Percentiles rank a stretch among this genome's conserved stretches.
Conservation (phyloP, 2,329 filamentous ascomycete species). For the Hypocrella siamensis region DNA sequence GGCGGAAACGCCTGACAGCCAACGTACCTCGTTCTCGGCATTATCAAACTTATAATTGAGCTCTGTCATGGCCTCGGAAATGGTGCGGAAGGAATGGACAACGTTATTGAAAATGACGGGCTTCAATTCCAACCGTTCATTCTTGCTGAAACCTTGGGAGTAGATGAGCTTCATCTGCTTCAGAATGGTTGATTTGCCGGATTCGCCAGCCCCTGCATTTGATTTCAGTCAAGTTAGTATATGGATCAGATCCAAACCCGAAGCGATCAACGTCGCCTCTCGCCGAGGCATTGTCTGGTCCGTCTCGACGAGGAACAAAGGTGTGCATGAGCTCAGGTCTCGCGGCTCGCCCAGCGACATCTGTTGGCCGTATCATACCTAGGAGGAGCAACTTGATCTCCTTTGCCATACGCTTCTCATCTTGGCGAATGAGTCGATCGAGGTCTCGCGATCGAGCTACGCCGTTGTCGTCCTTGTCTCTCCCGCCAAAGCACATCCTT, state of each 20-base stretch:
- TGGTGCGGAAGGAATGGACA: conserved; percentile 78
- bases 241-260: not conserved
- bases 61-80: conserved; percentile 82
- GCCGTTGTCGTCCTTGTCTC: conserved; percentile 29
- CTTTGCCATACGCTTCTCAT: conserved; percentile 72
- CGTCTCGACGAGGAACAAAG: too few relatives aligned
- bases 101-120: conserved; percentile 94
- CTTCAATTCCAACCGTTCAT: conserved; percentile 84
- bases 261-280: too few relatives aligned
- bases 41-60: conserved; percentile 66
- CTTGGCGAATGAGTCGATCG: conserved; percentile 68
- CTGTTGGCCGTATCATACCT: conserved; percentile 34
- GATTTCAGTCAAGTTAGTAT: conserved; percentile 1
- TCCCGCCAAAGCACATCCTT: conserved; percentile 49
- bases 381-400: conserved; percentile 90
- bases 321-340: too few relatives aligned
- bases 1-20: not conserved
- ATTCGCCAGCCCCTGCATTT: conserved; percentile 73
- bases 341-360: too few relatives aligned
- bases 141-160: conserved; percentile 75
- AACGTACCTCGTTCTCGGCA: conserved; percentile 59
- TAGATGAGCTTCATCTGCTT: conserved; percentile 99
- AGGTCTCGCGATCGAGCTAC: conserved; percentile 55
- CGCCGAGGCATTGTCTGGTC: too few relatives aligned
- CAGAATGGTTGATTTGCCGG: conserved; percentile 81